Evolutionary conservation across 352 stramenopile genomes (phyloP), one percentile per base, ranked within the genome.

Genomic region (Globisporangium okanoganense): DNA sequence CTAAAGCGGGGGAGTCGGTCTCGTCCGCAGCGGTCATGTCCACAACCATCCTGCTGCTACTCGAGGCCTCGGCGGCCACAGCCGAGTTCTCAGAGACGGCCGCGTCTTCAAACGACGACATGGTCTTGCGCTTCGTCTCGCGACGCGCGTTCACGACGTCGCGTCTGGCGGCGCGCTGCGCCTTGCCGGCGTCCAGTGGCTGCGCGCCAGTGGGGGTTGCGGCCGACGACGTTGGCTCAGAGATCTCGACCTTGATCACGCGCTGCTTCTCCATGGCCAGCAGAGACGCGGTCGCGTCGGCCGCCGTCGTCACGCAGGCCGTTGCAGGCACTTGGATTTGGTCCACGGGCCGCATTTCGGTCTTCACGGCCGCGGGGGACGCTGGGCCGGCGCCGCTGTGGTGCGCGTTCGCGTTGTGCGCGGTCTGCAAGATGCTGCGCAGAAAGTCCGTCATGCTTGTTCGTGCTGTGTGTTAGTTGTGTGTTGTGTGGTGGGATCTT

Each of bases 381-480:
- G 25, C 20, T 22, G 65, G 22, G 33, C 29, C 22, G 51, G 31
- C 24, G 24, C 48, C 25, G 27, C 48, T 54, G 24, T 54, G 48
- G 13, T 54, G 48, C 25, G 31, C 48, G 57, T 57, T 62, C n/a
- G 70, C 73, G n/a, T 67, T 83, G 67, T 62, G 61, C 12, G 68
- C 73, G 25, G 64, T 83, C 56, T 79, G 79, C 58, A 78, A 75
- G 66, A 92, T 92, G 43, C 67, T 92, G 61, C 82, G 82, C 55
- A 92, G 83, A 41, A 89, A 89, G 36, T 92, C 82, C 14, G 82
- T 92, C 82, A 92, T 91, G 43, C n/a, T 63, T 61, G 53, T 63
- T n/a, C n/a, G n/a, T n/a, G n/a, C n/a, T n/a, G 29, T 38, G 48
- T 40, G 27, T 12, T 22, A 1, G 36, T 31, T 62, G 48, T 58